Evolutionary conservation across 306 rosid species (phyloP), one percentile per base, ranked within the genome.

Genomic region (Oemleria cerasiformis): DNA sequence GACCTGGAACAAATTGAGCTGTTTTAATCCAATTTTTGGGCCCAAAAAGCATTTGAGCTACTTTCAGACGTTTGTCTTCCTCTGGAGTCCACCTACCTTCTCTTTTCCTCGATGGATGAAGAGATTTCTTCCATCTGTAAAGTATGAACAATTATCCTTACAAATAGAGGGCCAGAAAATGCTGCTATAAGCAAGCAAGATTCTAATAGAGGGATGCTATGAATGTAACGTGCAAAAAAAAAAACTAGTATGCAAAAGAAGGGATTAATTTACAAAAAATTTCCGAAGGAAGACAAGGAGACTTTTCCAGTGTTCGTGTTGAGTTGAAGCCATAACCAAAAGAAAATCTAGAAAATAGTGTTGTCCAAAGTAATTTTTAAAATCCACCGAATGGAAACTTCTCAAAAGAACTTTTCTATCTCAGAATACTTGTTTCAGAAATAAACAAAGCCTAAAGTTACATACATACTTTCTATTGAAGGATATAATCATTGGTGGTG

Each of bases 21-120:
- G 83, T 86, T 78, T 84, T 90, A 74, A 82, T 86, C 99, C 97
- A 94, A 75, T 82, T 82, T 85, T 80, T 94, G 72, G 90, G 86
- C 63, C 95, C 99, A 86, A 91, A 89, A 77, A 94, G 91, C 85
- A 83, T 77, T 75, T 87, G 92, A n/a, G 96, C 99, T 40, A 94
- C 90, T 73, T 70, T 89, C 72, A 94, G 70, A 73, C 88, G 88
- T 66, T 81, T 75, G 77, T 91, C 96, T 79, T 94, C 99, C 56
- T 89, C 96, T 30, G 45, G 80, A 20, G 90, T 79, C 87, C 86
- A 94, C 72, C 81, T 63, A 49, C 99, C 99, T 73, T 75, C 85
- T 78, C 82, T 87, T 68, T 75, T 87, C 77, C 80, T 79, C 44
- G 84, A 71, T 43, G 99, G 99, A 74, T 81, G 88, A 51, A 94